Conservation (phyloP, 1,139 yeast genomes). For the Wickerhamomyces sp. region DNA sequence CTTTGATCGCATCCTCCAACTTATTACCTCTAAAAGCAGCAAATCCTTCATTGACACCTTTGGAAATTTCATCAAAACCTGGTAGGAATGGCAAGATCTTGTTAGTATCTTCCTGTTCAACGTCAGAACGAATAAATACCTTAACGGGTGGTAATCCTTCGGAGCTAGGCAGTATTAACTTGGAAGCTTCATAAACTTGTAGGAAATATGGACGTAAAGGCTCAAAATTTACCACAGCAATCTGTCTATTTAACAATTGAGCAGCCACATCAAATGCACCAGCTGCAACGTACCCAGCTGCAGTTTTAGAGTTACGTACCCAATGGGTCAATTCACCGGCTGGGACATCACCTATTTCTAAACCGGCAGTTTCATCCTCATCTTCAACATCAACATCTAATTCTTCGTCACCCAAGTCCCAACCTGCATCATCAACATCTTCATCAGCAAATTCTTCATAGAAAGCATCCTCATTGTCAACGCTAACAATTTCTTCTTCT, state of each 20-base stretch:
- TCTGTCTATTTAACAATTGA: slow-evolving; percentile 81
- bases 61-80: slow-evolving; percentile 67
- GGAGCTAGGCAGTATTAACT: slow-evolving; percentile 69
- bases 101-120: slow-evolving; percentile 50
- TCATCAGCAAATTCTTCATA: slow-evolving; percentile 34
- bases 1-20: slow-evolving; percentile 70
- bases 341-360: slow-evolving; percentile 35
- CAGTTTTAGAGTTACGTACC: slow-evolving; percentile 85
- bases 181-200: slow-evolving; percentile 78
- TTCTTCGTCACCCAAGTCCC: slow-evolving; percentile 57
- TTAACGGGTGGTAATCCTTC: slow-evolving; percentile 69
- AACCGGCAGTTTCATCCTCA: slow-evolving; percentile 44
- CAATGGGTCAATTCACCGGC: slow-evolving; percentile 68
- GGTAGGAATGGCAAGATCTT: slow-evolving; percentile 65
- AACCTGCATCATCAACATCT: slow-evolving; percentile 51
- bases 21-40: slow-evolving; percentile 79
- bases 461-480: slow-evolving; percentile 15
- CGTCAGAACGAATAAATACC: slow-evolving; percentile 63
- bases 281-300: slow-evolving; percentile 92
- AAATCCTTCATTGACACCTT: slow-evolving; percentile 70
- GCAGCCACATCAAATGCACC: slow-evolving; percentile 98
- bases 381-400: slow-evolving; percentile 62
- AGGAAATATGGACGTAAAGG: slow-evolving; percentile 81
- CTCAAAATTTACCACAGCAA: slow-evolving; percentile 80
- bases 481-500: slow-evolving; percentile 5